These are phyloP conservation scores for Oryza meridionalis DNA, from an alignment of 176 grass and related monocot genomes.

Conservation along the genomic window DNA sequence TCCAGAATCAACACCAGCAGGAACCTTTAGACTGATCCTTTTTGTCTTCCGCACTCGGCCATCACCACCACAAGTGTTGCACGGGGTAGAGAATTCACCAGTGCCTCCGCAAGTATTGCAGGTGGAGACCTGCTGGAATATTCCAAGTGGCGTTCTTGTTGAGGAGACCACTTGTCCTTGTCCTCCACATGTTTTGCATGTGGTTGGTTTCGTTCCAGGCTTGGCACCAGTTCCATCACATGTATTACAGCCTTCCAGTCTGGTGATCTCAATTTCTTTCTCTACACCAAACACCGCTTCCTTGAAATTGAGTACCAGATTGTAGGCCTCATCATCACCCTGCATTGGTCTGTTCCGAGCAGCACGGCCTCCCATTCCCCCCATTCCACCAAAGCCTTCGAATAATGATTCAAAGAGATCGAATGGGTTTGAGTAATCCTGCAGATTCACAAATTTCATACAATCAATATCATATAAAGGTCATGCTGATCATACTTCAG, in stretches of 20 bases:
- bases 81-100: constrained; percentile 89
- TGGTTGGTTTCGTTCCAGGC: constrained; percentile 83
- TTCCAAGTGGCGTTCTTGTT: constrained; percentile 85
- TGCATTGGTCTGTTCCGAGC: constrained; percentile 93
- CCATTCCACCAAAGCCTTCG: constrained; percentile 96
- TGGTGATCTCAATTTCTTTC: constrained; percentile 93
- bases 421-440: constrained; percentile 96
- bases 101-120: constrained; percentile 90
- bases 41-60: constrained; percentile 88
- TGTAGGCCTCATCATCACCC: constrained; percentile 91
- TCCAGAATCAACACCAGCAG: constrained; percentile 93
- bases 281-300: constrained; percentile 93
- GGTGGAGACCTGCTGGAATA: constrained; percentile 96
- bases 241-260: constrained; percentile 78
- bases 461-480: constrained; percentile 20
- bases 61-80: constrained; percentile 83
- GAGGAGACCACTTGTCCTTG: constrained; percentile 94
- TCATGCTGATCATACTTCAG: constrained; percentile 12
- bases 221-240: constrained; percentile 90
- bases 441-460: constrained; percentile 36
- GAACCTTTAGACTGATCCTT: constrained; percentile 95
- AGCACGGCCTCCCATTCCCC: constrained; percentile 73
- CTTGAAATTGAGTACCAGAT: constrained; percentile 93
- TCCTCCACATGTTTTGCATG: constrained; percentile 83
- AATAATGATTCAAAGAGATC: constrained; percentile 98